Evolutionary conservation across 1,284 basidiomycete genomes (phyloP).

Genomic region (Cerrena zonata): DNA sequence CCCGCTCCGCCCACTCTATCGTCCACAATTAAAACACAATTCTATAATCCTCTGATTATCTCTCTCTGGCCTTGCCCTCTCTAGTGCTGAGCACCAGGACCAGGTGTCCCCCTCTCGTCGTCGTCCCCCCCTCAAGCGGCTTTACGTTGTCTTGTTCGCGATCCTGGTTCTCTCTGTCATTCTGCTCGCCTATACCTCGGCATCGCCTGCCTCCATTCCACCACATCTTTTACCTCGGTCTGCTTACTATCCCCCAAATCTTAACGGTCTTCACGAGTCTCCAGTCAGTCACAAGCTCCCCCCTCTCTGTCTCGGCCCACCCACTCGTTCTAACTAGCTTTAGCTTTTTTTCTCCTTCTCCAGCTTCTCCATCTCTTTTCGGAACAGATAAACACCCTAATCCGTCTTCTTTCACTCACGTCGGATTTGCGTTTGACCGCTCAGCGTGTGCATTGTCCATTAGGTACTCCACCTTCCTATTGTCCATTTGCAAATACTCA

Average conservation of each 20-base stretch:
- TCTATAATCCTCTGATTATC: background rate
- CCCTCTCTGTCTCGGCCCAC: too few relatives aligned
- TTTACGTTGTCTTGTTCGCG: background rate
- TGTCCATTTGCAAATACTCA: background rate
- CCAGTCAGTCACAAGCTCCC: background rate
- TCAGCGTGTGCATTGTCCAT: background rate
- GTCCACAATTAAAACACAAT: background rate
- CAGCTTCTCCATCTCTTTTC: background rate
- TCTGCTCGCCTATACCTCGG: background rate
- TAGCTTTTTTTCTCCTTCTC: background rate
- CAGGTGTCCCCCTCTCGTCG: background rate
- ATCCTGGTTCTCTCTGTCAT: background rate
- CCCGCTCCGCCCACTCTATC: background rate
- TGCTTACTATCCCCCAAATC: background rate
- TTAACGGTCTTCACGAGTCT: background rate
- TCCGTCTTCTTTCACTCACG: background rate
- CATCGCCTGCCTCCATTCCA: background rate
- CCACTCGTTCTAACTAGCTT: background rate
- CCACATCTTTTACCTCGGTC: background rate
- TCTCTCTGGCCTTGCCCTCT: background rate
- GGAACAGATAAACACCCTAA: too few relatives aligned
- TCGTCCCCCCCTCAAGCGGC: background rate
- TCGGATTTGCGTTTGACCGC: background rate
- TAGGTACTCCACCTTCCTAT: background rate
- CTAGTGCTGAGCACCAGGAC: background rate